Evolutionary conservation across 768 basidiomycete species (phyloP), one percentile per base, ranked within the genome.

Genomic region (Goffeauzyma gilvescens): DNA sequence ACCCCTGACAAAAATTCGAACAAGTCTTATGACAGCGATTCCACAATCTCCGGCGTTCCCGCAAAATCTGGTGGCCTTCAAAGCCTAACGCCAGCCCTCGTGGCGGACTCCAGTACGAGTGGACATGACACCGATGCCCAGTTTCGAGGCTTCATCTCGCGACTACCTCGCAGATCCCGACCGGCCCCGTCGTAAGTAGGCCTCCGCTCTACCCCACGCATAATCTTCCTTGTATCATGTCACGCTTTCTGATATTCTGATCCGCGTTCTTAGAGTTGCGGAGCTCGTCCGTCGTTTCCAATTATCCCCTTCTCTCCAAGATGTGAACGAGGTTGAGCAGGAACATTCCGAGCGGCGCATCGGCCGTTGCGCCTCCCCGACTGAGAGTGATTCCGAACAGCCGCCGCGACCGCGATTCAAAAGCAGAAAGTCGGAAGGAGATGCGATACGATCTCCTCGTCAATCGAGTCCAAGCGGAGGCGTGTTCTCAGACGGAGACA

Each of bases 401-500:
- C 32, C 41, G 6, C 44, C 50, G 12, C 52, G 57, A 12, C 59
- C 56, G 3, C 52, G 55, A 26, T 33, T 59, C 8, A 51, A 58
- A 20, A 47, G 59, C 14, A 58, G 59, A 4, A 50, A 56, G 39
- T 56, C 58, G 10, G 59, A 62, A 20, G 49, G 44, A 3, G 34
- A 34, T 28, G 13, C 28, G 7, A 38, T 45, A 8, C 44, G 50
- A n/a, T 32, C 14, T 15, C 6, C 32, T 13, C 13, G 35, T 17
- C 14, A 49, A 27, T 33, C 23, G 18, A 31, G 14, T 17, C 38
- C 55, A 2, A 28, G 22, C 75, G 75, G 49, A 64, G 74, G 28
- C 77, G 78, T 7, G 69, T 70, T 8, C 17, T 89, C 86, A 5
- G 87, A 90, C 57, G 84, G 84, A 41, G 87, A 90, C 64, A 75